Evolutionary conservation across 208 protist species (phyloP).

Genomic region (Trypanosoma cruzi): DNA sequence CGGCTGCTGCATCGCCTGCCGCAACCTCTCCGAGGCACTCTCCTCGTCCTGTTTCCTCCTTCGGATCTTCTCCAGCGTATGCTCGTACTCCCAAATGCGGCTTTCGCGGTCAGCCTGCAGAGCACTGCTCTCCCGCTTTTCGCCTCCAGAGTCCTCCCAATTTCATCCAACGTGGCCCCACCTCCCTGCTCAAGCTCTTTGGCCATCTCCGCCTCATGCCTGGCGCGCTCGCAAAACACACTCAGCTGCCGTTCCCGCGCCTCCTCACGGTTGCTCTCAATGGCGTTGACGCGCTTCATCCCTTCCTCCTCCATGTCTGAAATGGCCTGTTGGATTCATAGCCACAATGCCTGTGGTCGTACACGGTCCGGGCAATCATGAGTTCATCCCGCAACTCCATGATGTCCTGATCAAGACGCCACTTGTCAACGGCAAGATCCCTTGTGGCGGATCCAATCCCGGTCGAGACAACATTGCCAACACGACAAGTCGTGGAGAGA

Average conservation of each 20-base stretch:
- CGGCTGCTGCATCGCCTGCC: conserved; percentile 78
- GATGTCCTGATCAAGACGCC: conserved; percentile 91
- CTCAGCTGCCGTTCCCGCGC: conserved; percentile 72
- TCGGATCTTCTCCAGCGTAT: conserved; percentile 87
- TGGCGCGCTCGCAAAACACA: conserved; percentile 64
- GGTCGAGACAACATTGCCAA: conserved; percentile 78
- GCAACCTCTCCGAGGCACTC: conserved; percentile 52
- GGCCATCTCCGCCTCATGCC: conserved; percentile 77
- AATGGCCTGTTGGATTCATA: conserved; percentile 83
- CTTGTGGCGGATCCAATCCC: conserved; percentile 85
- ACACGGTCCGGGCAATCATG: conserved; percentile 77
- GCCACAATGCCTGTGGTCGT: conserved; percentile 92
- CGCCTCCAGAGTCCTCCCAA: conserved; percentile 80
- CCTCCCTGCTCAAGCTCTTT: conserved; percentile 79
- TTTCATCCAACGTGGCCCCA: conserved; percentile 69
- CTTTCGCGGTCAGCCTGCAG: conserved; percentile 81
- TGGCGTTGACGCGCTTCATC: conserved; percentile 73
- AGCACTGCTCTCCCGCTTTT: conserved; percentile 79
- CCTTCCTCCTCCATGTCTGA: conserved; percentile 92
- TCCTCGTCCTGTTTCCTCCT: conserved; percentile 92
- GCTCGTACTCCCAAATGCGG: conserved; percentile 82
- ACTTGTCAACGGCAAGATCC: conserved; percentile 90
- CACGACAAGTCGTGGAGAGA: conserved; percentile 81
- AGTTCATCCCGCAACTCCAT: conserved; percentile 89
- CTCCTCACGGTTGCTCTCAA: conserved; percentile 81